Evolutionary conservation across 805 yeast species (phyloP), one percentile per base, ranked within the genome.

Genomic region (Candida berthetii): DNA sequence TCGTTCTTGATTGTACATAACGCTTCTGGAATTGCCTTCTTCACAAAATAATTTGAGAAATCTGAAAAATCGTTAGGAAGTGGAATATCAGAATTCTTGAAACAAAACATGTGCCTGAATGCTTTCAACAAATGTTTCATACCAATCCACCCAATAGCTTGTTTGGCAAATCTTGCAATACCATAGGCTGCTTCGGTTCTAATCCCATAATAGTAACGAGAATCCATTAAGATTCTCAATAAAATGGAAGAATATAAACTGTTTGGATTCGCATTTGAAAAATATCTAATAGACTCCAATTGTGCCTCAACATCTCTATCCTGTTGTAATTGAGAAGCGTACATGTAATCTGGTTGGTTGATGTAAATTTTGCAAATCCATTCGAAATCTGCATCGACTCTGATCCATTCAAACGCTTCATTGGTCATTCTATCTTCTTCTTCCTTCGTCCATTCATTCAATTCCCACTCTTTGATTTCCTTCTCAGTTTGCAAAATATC

Each of bases 261-360:
- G 2, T 74, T 71, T 1, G 89, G 85, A 42, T 76, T 73, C 3
- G 66, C 64, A 17, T 71, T 76, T 7, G 84, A 80, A 60, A 87
- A 91, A 58, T 75, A 86, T 38, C 71, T 65, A 14, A 90, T 74
- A 9, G 96, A 88, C 41, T 88, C 96, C 35, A 79, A 63, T 55
- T 93, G 99, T 0, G 99, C 99, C 46, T 89, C 96, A 16, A 93
- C 95, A 56, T 93, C 99, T 47, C 96, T 68, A 62, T 93, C 99
- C 57, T 89, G 95, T 51, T 86, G 93, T 25, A 93, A 65, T 55
- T 93, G 99, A 0, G 98, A 86, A 1, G 88, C 85, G 58, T 76
- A 93, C 97, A 93, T 93, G 55, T 88, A 85, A 53, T 89, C 97
- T 0, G 96, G 95, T 61, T 90, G 96, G 50, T 82, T 86, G 28